Conservation (phyloP, 2,329 filamentous ascomycete species). For the Neopestalotiopsis rosae region DNA sequence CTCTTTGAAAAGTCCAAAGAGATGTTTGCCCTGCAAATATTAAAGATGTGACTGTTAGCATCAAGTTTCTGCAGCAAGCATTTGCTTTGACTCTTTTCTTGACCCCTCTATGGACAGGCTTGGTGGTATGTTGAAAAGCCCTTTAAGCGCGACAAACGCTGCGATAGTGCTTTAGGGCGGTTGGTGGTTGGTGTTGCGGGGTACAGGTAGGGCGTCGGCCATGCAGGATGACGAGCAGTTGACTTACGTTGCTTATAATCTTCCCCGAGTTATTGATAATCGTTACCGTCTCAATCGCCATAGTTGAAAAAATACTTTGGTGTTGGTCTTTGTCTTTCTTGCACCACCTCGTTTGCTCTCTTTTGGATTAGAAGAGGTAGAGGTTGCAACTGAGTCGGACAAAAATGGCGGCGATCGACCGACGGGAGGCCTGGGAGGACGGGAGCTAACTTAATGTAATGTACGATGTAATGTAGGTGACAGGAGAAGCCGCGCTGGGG, state of each 20-base stretch:
- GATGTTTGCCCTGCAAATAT: slow-evolving; percentile 77
- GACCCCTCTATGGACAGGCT: too few species aligned
- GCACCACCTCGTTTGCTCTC: not conserved
- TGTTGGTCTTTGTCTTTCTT: not conserved
- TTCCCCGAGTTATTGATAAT: slow-evolving; percentile 92
- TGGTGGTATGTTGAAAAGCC: not conserved
- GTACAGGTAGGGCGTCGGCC: not conserved
- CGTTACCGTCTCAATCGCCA: slow-evolving; percentile 72
- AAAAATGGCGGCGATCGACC: not conserved
- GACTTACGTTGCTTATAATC: slow-evolving; percentile 82
- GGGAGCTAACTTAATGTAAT: slow-evolving; percentile 3
- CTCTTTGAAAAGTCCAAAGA: slow-evolving; percentile 90
- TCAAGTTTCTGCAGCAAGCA: not conserved
- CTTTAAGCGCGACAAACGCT: slow-evolving; percentile 8
- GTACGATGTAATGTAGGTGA: not conserved
- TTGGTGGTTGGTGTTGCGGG: slow-evolving; percentile 11
- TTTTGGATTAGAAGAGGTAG: not conserved
- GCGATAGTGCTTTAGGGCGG: not conserved
- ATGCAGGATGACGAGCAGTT: not conserved
- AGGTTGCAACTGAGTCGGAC: not conserved
- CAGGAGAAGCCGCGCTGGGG: not conserved
- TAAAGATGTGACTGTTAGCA: not conserved
- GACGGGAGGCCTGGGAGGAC: slow-evolving; percentile 1
- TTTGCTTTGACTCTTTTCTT: too few species aligned
- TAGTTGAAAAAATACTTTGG: slow-evolving; percentile 34